Evolutionary conservation across 2,329 filamentous ascomycete genomes (phyloP).

Genomic region (Aspergillus oerlinghausenensis): DNA sequence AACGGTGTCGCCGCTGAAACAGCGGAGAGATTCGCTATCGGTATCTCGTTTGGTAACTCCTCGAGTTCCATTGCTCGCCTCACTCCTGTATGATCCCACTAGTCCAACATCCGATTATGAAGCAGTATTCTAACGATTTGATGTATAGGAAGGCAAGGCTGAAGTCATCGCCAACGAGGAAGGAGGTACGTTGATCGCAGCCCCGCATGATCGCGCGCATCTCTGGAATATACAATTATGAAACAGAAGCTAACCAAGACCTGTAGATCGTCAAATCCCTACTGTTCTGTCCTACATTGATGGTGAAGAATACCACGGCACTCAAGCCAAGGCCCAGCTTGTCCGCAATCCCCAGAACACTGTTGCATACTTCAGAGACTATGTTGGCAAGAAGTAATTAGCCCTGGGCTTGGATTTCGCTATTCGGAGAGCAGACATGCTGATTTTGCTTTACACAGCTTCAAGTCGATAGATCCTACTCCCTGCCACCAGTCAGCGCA

Average conservation of each 20-base stretch:
- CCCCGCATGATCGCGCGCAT: not conserved
- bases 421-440: conserved; percentile 3
- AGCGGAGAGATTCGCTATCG: conserved; percentile 67
- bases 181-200: conserved; percentile 60
- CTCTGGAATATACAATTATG: not conserved
- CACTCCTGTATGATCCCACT: conserved; percentile 47
- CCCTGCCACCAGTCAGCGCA: conserved; percentile 92
- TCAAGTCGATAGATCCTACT: conserved; percentile 94
- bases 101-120: not conserved
- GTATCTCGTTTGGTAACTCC: conserved; percentile 96
- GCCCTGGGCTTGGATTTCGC: not conserved
- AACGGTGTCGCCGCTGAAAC: conserved; percentile 44
- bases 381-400: conserved; percentile 80
- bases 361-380: conserved; percentile 92
- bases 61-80: conserved; percentile 97
- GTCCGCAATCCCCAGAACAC: conserved; percentile 92
- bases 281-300: conserved; percentile 90
- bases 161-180: conserved; percentile 99
- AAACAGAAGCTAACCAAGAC: conserved; percentile 14
- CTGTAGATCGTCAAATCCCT: conserved; percentile 87
- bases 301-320: conserved; percentile 93
- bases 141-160: conserved; percentile 73
- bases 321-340: conserved; percentile 90
- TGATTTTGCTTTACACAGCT: conserved; percentile 43
- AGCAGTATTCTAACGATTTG: not conserved